These are phyloP conservation scores for Osmanthus fragrans DNA, from an alignment of 257 asterid genomes.

Conservation along the genomic window DNA sequence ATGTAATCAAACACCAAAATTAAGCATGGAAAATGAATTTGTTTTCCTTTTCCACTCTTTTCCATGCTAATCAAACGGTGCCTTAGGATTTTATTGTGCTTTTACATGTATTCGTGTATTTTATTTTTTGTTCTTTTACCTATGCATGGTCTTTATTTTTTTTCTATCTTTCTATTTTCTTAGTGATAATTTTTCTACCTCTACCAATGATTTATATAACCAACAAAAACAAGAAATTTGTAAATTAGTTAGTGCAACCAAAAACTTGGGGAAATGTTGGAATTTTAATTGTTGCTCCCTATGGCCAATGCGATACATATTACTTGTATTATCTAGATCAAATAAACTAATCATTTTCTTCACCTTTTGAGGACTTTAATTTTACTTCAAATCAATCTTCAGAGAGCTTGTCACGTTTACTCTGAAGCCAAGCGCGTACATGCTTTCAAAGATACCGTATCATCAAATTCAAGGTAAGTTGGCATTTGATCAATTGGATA, in stretches of 20 bases:
- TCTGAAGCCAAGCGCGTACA: constrained; percentile 90
- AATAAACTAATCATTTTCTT: background rate
- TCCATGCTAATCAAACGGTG: no score
- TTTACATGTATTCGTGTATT: background rate
- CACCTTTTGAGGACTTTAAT: background rate
- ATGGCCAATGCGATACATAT: no score
- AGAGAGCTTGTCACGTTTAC: constrained; percentile 94
- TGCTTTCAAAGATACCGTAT: constrained; percentile 79
- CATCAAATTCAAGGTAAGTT: constrained; percentile 63
- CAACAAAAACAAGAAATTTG: background rate
- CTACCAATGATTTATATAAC: background rate
- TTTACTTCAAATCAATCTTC: constrained; percentile 24
- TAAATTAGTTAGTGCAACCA: no score
- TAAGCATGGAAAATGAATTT: no score
- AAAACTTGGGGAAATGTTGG: no score
- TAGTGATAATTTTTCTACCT: background rate
- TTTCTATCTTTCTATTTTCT: background rate
- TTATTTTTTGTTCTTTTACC: background rate
- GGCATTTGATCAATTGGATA: background rate
- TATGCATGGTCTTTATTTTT: background rate
- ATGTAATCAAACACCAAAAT: no score
- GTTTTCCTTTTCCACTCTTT: no score
- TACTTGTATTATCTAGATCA: no score
- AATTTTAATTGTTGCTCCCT: no score
- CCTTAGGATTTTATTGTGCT: background rate